Evolutionary conservation across 75 land plant species (phyloP).

Genomic region (Pinus tabuliformis): DNA sequence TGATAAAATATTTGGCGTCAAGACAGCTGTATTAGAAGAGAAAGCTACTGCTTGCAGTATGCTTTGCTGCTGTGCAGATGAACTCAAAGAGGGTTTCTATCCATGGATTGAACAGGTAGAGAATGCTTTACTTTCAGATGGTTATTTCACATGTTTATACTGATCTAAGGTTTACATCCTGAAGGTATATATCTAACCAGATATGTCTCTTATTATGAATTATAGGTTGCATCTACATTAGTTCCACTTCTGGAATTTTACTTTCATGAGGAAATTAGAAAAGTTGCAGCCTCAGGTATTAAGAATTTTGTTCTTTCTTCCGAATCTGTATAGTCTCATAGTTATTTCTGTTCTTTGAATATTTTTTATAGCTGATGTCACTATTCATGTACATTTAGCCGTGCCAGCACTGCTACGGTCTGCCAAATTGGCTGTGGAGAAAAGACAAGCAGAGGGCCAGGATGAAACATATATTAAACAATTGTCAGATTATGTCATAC

Average conservation of each 20-base stretch:
- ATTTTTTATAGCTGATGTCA: not conserved
- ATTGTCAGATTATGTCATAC: conserved; percentile 42
- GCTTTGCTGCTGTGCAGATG: conserved; percentile 53
- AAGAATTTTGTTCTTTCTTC: not conserved
- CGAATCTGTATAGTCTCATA: too few species aligned
- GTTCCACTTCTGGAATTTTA: conserved; percentile 45
- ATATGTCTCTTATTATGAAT: not conserved
- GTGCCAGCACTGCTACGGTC: conserved; percentile 43
- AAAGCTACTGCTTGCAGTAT: conserved; percentile 54
- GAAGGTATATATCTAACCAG: not conserved
- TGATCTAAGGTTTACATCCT: not conserved
- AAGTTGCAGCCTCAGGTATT: conserved; percentile 47
- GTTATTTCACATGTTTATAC: not conserved
- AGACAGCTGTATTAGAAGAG: conserved; percentile 45
- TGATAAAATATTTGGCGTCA: conserved; percentile 41
- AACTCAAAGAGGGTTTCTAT: conserved; percentile 47
- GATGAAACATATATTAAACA: conserved; percentile 46
- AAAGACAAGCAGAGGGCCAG: conserved; percentile 40
- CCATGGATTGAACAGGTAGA: conserved; percentile 58
- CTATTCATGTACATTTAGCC: conserved; percentile 16
- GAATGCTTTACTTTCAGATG: not conserved
- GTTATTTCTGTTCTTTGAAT: not conserved
- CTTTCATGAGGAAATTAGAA: conserved; percentile 48
- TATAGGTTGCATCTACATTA: conserved; percentile 39
- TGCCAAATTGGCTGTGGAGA: conserved; percentile 47